These are phyloP conservation scores for Melampsora americana DNA, from an alignment of 1,284 basidiomycete genomes.

Conservation along the genomic window DNA sequence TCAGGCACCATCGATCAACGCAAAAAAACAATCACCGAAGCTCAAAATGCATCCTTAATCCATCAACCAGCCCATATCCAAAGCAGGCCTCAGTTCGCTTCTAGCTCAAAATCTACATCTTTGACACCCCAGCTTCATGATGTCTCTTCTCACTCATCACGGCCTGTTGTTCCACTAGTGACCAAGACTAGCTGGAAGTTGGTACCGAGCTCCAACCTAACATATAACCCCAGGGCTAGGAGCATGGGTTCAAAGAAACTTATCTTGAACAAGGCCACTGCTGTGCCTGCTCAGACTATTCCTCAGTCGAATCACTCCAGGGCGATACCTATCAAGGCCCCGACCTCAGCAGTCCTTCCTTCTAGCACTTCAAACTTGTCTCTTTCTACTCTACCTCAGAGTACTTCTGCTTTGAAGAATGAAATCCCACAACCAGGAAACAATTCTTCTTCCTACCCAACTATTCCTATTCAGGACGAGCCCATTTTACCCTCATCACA, in stretches of 20 bases:
- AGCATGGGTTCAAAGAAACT: slow-evolving; percentile 24
- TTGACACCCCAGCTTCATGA: too few relatives aligned
- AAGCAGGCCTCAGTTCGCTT: too few relatives aligned
- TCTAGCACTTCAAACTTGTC: neutral
- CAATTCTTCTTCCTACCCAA: neutral
- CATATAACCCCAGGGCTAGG: neutral
- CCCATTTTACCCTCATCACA: neutral
- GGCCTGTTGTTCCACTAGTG: slow-evolving; percentile 1
- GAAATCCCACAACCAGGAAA: neutral
- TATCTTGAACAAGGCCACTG: slow-evolving; percentile 21
- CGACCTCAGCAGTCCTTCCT: neutral
- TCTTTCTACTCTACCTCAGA: neutral
- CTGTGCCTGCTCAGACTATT: neutral
- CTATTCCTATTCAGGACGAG: neutral
- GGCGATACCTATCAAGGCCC: neutral
- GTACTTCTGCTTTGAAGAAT: neutral
- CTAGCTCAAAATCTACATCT: too few relatives aligned
- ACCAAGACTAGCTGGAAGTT: slow-evolving; percentile 39
- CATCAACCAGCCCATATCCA: too few relatives aligned
- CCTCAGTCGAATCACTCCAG: neutral
- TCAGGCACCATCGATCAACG: too few relatives aligned
- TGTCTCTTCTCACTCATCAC: too few relatives aligned
- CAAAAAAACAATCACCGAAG: too few relatives aligned
- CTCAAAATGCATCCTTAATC: too few relatives aligned
- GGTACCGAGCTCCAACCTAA: neutral